Base-by-base conservation (phyloP, 306 rosid genomes). In the Medicago ruthenica region DNA sequence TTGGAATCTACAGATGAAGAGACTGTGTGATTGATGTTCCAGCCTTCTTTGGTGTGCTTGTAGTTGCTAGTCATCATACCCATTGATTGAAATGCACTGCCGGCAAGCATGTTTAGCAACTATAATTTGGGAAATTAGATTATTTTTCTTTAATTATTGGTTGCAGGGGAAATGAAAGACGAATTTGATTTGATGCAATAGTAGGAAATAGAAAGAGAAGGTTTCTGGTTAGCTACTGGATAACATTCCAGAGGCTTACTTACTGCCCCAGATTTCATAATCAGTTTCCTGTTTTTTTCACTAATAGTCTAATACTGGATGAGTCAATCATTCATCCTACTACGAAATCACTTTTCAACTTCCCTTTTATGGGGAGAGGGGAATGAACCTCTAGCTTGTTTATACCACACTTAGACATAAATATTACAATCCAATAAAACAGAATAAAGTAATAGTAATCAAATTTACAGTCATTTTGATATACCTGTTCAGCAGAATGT, bases 341-440 rank as follows among this genome's bases (percentile, higher is more conserved):
- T n/a, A 58, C 31, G 3, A 31, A 73, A 50, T 7, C 53, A 65
- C 42, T 62, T 67, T 48, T 22, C 45, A 45, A 73, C 50, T 18
- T 9, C 63, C 21, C 51, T 37, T 37, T 31, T 9, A 17, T 16
- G n/a, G 22, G 62, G 27, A 54, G 70, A 34, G 16, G n/a, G 27
- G n/a, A 44, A 53, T 66, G 50, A 9, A 27, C 45, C 55, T 70
- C 85, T 14, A 67, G 15, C 71, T 71, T 17, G 65, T 67, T 67
- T 8, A 53, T 16, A 47, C 83, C 13, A 7, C 57, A 16, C 69
- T 68, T 39, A 42, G 5, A 48, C 45, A 24, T 70, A 45, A 17
- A 65, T 27, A 18, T 44, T 57, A 55, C 27, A 76, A 65, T 17
- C 44, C 14, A 68, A 65, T 16, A 34, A 58, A 74, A 51, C 21